Base-by-base conservation (phyloP, 495 filamentous ascomycete species). In the Pyronema omphalodes region DNA sequence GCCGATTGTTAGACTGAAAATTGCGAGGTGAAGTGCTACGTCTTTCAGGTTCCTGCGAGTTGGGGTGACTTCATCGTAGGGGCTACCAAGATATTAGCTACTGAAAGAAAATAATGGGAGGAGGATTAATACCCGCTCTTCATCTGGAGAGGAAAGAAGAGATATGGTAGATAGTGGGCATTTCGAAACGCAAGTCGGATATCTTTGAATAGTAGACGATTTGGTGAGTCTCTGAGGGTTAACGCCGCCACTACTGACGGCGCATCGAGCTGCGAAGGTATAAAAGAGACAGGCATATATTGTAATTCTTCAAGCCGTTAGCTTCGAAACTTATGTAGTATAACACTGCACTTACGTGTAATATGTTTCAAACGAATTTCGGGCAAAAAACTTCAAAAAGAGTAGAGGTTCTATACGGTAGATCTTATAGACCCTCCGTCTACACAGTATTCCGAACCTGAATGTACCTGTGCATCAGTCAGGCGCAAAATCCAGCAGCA, bases 221-320 rank as follows among this genome's bases (percentile, higher is more conserved):
- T 57, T 3, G 61, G 61, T 6, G 57, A 53, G 17, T 55, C 50
- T 23, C 60, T 60, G 47, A 64, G 61, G 43, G 56, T 63, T 36
- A 64, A 34, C 9, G 61, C 53, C 9, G 57, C 47, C 14, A 54
- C 48, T 11, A 48, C 44, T 18, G 60, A 51, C 34, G 51, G 41
- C 39, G 60, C 49, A 11, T 59, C 46, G 37, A 60, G 51, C 44
- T 64, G 61, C 14, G 60, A 63, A 17, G 61, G 61, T 37, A 63
- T 57, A 39, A 60, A 63, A n/a, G 61, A 63, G 50, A 62, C 60
- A 8, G 60, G 52, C 56, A 61, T 62, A 9, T 29, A 5, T 5
- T 29, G 23, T 29, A 29, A 29, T 29, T 5, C 23, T 29, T n/a
- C n/a, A n/a, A n/a, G n/a, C n/a, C n/a, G n/a, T n/a, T n/a, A n/a